Base-by-base conservation (phyloP, 2,329 filamentous ascomycete species). In the Botrytis pseudocinerea region DNA sequence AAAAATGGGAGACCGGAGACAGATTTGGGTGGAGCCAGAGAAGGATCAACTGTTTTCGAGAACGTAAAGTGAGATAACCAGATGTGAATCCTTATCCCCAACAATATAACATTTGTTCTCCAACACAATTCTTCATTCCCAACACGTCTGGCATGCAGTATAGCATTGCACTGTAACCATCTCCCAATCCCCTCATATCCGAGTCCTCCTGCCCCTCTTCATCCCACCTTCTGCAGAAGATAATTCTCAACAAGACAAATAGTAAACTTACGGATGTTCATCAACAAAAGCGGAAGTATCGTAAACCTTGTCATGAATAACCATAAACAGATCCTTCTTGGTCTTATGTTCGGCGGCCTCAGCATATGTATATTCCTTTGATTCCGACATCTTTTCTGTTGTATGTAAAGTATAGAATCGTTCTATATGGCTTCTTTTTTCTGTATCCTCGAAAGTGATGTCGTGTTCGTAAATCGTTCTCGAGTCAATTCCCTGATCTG, bases 221-320 rank as follows among this genome's bases (percentile, higher is more conserved):
- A 28, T 44, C 57, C 25, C 65, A 38, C 54, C 63, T 35, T 51
- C 40, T 70, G 40, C 69, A 18, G 44, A 40, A 62, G 38, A 70
- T 8, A 35, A 35, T 20, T 14, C 20, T 42, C 57, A 46, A 46
- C 44, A 69, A 73, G 35, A 72, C 59, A 73, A 69, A 74, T 42
- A n/a, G 62, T 42, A 57, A 69, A 88, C 89, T 85, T 86, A 91
- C 89, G 96, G 96, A 84, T 99, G 96, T 90, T 99, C 96, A 82
- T 98, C 95, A 78, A 98, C 87, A 84, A 99, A 99, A 84, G 91
- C 92, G 80, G 90, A 89, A 82, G 87, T 84, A 84, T 98, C 90
- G 89, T 98, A 99, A 86, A 99, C 91, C 87, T 97, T 97, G 85
- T 97, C 95, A 86, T 98, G 93, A 80, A 99, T 90, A 76, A 98